Conservation (phyloP, 2,329 filamentous ascomycete genomes). For the Herpomyces periplanetae region DNA sequence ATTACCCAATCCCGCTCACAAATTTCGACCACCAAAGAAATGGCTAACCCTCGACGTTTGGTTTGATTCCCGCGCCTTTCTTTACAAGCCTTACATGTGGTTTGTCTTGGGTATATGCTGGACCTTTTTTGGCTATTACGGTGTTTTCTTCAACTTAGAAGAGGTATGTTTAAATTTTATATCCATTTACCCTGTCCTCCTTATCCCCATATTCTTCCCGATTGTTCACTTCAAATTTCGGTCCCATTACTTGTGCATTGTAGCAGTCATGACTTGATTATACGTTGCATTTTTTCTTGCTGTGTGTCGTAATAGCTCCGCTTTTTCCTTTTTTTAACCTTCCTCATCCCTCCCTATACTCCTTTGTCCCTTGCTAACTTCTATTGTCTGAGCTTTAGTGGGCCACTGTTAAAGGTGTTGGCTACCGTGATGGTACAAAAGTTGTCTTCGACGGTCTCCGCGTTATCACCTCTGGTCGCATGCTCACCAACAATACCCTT, state of each 20-base stretch:
- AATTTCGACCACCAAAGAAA: conserved; percentile 7
- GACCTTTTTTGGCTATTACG: conserved; percentile 14
- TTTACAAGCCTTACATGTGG: conserved; percentile 9
- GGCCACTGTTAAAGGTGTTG: conserved; percentile 10
- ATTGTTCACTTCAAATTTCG: too few relatives aligned
- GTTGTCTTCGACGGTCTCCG: conserved; percentile 2
- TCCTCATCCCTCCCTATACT: too few relatives aligned
- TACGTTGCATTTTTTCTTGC: too few relatives aligned
- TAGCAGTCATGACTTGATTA: too few relatives aligned
- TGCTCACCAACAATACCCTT: too few relatives aligned
- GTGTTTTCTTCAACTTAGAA: conserved; percentile 14
- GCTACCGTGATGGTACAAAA: conserved; percentile 6
- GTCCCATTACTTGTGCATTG: too few relatives aligned
- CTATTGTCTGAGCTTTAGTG: too few relatives aligned
- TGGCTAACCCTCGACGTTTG: conserved; percentile 8
- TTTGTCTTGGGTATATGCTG: conserved; percentile 10
- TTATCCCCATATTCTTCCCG: background rate
- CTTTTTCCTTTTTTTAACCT: too few relatives aligned
- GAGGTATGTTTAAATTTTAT: conserved; percentile 7
- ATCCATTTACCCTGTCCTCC: background rate
- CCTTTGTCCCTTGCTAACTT: too few relatives aligned
- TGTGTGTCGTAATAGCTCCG: too few relatives aligned
- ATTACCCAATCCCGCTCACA: conserved; percentile 9
- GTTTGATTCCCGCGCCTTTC: conserved; percentile 10
- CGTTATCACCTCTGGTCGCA: too few relatives aligned